Evolutionary conservation across 108 stramenopile species (phyloP).

Genomic region (Conticribra guillardii): DNA sequence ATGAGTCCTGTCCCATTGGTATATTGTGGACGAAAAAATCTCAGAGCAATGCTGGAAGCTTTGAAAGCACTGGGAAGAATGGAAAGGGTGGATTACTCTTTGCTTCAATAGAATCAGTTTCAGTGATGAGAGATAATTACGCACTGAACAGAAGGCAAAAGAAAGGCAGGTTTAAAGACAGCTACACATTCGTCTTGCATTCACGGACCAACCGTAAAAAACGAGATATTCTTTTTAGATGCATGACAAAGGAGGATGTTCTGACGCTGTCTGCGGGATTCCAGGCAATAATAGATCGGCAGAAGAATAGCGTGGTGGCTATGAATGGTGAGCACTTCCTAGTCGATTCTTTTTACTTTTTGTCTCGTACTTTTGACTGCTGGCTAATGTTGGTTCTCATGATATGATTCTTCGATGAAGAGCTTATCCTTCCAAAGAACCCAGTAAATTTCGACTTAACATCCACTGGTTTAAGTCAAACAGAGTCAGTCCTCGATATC

Average conservation of each 20-base stretch:
- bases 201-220: slow-evolving; percentile 17
- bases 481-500: no score
- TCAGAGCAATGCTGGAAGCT: slow-evolving; percentile 30
- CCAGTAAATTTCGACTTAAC: no score
- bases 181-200: slow-evolving; percentile 48
- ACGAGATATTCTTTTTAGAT: slow-evolving; percentile 51
- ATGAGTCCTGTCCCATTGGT: slow-evolving; percentile 39
- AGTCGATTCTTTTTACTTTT: no score
- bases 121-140: slow-evolving; percentile 39
- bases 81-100: slow-evolving; percentile 55
- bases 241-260: slow-evolving; percentile 41
- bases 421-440: no score
- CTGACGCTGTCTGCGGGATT: slow-evolving; percentile 38
- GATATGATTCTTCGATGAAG: no score
- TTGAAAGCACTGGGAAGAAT: slow-evolving; percentile 36
- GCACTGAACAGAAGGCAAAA: slow-evolving; percentile 48
- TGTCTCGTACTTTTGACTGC: no score
- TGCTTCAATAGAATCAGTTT: slow-evolving; percentile 21
- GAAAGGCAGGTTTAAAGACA: slow-evolving; percentile 52
- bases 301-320: slow-evolving; percentile 25
- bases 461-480: no score
- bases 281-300: slow-evolving; percentile 49
- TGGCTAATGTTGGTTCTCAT: no score
- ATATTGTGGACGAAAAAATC: slow-evolving; percentile 52
- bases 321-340: no score